Evolutionary conservation across 768 basidiomycete species (phyloP).

Genomic region (Russula sp.): DNA sequence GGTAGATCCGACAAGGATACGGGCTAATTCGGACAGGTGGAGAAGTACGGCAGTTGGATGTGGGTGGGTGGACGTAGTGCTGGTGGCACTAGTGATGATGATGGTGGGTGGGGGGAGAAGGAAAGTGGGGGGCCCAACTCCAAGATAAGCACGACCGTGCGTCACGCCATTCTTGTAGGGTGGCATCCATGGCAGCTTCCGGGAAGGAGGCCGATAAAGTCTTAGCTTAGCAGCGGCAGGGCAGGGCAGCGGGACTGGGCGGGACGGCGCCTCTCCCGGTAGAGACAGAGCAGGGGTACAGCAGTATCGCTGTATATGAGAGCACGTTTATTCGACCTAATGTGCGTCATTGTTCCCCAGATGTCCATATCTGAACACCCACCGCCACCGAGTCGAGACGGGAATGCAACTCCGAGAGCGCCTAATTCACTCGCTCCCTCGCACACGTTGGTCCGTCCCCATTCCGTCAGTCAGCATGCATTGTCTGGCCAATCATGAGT

Average conservation of each 20-base stretch:
- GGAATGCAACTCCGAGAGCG: background rate
- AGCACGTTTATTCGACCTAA: background rate
- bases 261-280: no score
- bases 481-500: background rate
- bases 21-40: background rate
- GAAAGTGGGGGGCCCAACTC: background rate
- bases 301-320: no score
- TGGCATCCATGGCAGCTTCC: background rate
- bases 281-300: no score
- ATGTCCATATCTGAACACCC: background rate
- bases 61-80: background rate
- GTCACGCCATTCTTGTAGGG: constrained; percentile 2
- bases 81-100: background rate
- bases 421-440: background rate
- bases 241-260: no score
- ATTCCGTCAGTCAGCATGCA: background rate
- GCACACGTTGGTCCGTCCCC: background rate
- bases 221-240: background rate
- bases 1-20: constrained; percentile 19
- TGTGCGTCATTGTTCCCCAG: background rate
- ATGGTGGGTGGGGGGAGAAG: background rate
- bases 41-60: background rate
- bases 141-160: background rate
- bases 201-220: constrained; percentile 8
- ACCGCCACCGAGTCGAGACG: background rate